Percentiles rank a stretch among this genome's conserved stretches.
Evolutionary conservation across 78 protist species (phyloP).

Genomic region (Dictyostelium citrinum): DNA sequence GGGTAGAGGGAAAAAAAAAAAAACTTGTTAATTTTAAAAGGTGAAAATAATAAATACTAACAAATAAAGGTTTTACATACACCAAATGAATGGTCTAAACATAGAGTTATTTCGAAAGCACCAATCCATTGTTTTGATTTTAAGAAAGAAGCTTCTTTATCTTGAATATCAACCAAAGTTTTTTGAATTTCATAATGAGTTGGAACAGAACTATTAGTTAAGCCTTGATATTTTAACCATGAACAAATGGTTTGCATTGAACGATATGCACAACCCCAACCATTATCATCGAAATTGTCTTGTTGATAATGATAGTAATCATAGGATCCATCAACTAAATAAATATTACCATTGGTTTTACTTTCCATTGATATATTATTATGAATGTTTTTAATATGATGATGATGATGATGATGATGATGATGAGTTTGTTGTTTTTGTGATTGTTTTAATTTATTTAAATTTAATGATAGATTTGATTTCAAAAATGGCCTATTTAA

Average conservation of each 20-base stretch:
- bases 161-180: constrained; percentile 75
- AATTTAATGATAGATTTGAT: neutral
- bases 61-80: constrained; percentile 1
- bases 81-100: constrained; percentile 51
- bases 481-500: constrained; percentile 26
- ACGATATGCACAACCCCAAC: constrained; percentile 96
- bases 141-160: constrained; percentile 56
- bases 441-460: neutral
- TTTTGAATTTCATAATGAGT: constrained; percentile 85
- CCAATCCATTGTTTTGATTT: constrained; percentile 90
- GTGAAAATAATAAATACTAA: neutral
- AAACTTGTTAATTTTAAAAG: neutral
- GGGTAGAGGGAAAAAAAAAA: neutral
- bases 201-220: constrained; percentile 66
- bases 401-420: neutral
- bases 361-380: neutral
- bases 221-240: constrained; percentile 64
- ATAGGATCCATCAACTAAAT: constrained; percentile 76
- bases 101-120: constrained; percentile 80
- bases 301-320: constrained; percentile 89
- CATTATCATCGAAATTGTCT: constrained; percentile 83
- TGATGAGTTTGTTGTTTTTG: neutral
- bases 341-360: constrained; percentile 36
- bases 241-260: constrained; percentile 88
- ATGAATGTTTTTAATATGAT: constrained; percentile 45